Conservation (phyloP, 768 basidiomycete species). For the Lentinula detonsa region DNA sequence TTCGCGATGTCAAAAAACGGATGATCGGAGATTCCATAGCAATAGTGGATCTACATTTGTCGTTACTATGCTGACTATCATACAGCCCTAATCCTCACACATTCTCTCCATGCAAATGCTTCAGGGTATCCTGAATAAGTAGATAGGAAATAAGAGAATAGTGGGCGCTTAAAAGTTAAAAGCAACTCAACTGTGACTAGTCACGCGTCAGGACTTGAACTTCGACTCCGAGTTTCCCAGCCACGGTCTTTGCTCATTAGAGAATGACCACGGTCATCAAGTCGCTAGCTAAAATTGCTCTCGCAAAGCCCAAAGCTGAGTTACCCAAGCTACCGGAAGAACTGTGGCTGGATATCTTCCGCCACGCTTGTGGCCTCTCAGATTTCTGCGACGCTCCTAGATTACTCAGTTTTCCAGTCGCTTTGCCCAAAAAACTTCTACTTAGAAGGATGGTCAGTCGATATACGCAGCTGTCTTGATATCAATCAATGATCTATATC, state of each 20-base stretch:
- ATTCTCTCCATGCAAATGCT: too few species aligned
- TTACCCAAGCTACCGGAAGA: not conserved
- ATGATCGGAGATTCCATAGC: constrained; percentile 6
- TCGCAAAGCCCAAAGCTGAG: not conserved
- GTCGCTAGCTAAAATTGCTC: not conserved
- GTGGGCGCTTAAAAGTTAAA: too few species aligned
- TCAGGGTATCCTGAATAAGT: too few species aligned
- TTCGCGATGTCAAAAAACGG: constrained; percentile 42
- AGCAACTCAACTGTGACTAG: too few species aligned
- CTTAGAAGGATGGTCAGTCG: not conserved
- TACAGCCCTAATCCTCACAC: not conserved
- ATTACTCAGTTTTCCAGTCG: not conserved
- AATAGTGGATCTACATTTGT: too few species aligned
- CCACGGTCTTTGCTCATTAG: too few species aligned
- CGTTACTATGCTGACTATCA: too few species aligned
- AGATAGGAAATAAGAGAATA: too few species aligned
- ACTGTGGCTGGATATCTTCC: not conserved
- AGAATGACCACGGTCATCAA: not conserved
- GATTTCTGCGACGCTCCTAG: not conserved
- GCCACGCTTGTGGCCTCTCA: not conserved
- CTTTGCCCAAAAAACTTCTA: not conserved
- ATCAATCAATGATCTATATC: not conserved
- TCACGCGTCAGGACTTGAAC: too few species aligned
- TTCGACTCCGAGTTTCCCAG: too few species aligned
- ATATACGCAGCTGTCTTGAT: not conserved